A percentile compares a stretch with the other conserved stretches of the same genome.
Evolutionary conservation across 1,139 yeast genomes (phyloP).

Genomic region (Kazachstania sp.): DNA sequence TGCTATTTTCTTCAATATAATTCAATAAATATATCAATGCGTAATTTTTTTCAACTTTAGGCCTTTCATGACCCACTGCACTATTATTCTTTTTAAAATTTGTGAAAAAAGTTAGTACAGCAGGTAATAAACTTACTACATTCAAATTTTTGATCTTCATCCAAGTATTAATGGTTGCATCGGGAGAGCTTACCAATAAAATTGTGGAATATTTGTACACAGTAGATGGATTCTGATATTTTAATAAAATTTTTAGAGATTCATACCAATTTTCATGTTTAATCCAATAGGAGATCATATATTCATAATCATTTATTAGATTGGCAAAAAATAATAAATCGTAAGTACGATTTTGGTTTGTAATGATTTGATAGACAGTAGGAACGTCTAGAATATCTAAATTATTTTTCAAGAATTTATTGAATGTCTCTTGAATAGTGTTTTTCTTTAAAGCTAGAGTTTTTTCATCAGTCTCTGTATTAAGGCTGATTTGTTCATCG

Average conservation of each 20-base stretch:
- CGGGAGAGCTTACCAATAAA: constrained; percentile 59
- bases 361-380: constrained; percentile 65
- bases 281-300: constrained; percentile 61
- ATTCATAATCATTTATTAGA: constrained; percentile 57
- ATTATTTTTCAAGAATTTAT: constrained; percentile 46
- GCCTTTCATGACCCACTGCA: no score
- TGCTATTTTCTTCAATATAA: constrained; percentile 46
- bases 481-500: constrained; percentile 35
- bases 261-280: constrained; percentile 64
- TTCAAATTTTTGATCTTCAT: constrained; percentile 43
- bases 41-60: constrained; percentile 40
- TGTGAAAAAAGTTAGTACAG: constrained; percentile 60
- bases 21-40: constrained; percentile 57
- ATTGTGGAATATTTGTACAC: constrained; percentile 63
- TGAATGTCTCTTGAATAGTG: constrained; percentile 30
- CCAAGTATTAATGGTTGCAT: constrained; percentile 72
- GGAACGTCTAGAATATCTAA: constrained; percentile 46
- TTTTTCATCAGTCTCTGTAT: constrained; percentile 19
- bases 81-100: constrained; percentile 29
- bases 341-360: constrained; percentile 53
- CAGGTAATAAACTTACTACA: constrained; percentile 60
- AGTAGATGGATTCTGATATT: constrained; percentile 41
- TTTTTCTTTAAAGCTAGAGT: constrained; percentile 25
- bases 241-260: constrained; percentile 44
- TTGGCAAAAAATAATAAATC: constrained; percentile 65